Evolutionary conservation across 345 rosid genomes (phyloP).

Genomic region (Euphorbia tirucalli): DNA sequence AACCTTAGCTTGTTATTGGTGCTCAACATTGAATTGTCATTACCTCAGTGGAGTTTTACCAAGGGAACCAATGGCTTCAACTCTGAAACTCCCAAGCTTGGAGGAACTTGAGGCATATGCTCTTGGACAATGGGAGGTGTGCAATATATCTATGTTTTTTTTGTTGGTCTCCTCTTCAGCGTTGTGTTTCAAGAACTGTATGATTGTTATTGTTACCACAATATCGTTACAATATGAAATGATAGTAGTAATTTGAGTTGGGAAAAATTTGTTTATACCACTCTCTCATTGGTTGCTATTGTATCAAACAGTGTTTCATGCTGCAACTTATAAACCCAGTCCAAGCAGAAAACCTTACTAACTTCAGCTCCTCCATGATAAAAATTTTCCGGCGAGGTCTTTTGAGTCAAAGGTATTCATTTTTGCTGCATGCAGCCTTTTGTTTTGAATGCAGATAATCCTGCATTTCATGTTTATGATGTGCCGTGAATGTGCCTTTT

Average conservation of each 20-base stretch:
- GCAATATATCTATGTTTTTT: constrained; percentile 29
- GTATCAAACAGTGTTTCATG: constrained; percentile 69
- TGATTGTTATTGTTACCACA: constrained; percentile 10
- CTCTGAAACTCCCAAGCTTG: constrained; percentile 62
- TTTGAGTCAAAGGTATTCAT: constrained; percentile 61
- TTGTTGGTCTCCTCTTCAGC: constrained; percentile 2
- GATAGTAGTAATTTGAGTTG: background rate
- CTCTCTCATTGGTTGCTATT: constrained; percentile 33
- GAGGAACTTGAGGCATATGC: constrained; percentile 83
- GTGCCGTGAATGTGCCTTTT: constrained; percentile 18
- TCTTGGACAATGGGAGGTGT: constrained; percentile 91
- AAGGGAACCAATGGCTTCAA: constrained; percentile 76
- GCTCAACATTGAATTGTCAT: constrained; percentile 11
- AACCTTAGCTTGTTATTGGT: background rate
- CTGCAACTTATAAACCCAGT: constrained; percentile 83
- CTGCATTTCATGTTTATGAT: constrained; percentile 11
- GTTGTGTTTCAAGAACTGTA: constrained; percentile 9
- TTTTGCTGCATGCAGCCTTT: constrained; percentile 8
- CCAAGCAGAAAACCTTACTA: constrained; percentile 64
- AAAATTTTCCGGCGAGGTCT: constrained; percentile 88
- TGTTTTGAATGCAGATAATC: constrained; percentile 15
- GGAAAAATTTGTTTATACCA: constrained; percentile 12
- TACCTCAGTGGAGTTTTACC: constrained; percentile 77
- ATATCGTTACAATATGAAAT: constrained; percentile 1
- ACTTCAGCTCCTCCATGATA: constrained; percentile 90